Evolutionary conservation across 805 yeast species (phyloP).

Genomic region (Lachancea meyersii): DNA sequence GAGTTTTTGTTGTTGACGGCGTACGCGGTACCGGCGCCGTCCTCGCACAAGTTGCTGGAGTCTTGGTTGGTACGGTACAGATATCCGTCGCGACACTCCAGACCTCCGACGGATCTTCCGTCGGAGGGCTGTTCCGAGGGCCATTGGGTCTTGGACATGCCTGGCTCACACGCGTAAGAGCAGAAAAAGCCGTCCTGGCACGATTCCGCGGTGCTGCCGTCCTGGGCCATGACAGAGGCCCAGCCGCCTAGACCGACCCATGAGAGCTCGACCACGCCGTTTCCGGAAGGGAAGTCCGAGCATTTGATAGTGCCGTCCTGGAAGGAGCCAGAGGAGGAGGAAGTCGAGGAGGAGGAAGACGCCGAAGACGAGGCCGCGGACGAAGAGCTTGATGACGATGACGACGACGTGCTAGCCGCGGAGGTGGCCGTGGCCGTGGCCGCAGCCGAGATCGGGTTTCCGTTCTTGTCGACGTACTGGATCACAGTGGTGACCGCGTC

Average conservation of each 20-base stretch:
- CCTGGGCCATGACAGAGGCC: conserved; percentile 33
- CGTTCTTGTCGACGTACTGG: conserved; percentile 28
- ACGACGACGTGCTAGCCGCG: conserved; percentile 16
- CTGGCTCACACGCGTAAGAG: conserved; percentile 97
- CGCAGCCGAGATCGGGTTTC: conserved; percentile 20
- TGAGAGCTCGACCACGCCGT: conserved; percentile 59
- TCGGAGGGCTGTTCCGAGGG: conserved; percentile 78
- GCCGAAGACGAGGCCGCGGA: conserved; percentile 27
- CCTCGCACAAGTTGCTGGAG: conserved; percentile 69
- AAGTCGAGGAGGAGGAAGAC: conserved; percentile 11
- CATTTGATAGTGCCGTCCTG: conserved; percentile 65
- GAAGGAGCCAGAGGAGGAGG: conserved; percentile 47
- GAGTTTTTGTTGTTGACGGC: conserved; percentile 59
- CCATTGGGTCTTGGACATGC: conserved; percentile 99
- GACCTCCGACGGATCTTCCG: conserved; percentile 94
- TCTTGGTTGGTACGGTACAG: conserved; percentile 73
- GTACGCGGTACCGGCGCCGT: conserved; percentile 70
- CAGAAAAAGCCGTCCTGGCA: conserved; percentile 91
- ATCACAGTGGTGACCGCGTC: conserved; percentile 31
- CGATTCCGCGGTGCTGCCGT: conserved; percentile 51
- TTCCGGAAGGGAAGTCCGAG: conserved; percentile 65
- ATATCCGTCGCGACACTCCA: conserved; percentile 76
- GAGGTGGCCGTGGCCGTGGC: conserved; percentile 12
- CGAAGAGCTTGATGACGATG: conserved; percentile 24
- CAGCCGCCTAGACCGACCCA: conserved; percentile 52